phyloP scores from a whole-genome alignment of 2,329 filamentous ascomycete species.

The Cladophialophora bantiana region DNA sequence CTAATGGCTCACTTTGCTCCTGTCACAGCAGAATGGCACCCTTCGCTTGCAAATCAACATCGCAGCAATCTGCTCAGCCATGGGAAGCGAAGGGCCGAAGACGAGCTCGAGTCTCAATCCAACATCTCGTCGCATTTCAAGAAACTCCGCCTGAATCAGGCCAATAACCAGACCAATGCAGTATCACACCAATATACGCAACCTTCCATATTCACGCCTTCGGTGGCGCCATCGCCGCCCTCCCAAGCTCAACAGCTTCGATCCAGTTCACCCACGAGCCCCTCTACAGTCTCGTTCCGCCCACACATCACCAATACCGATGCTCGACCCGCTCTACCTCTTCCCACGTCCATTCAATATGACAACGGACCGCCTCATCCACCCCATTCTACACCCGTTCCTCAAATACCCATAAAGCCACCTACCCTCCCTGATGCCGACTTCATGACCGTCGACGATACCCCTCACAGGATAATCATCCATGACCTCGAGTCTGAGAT shows the following conservation, averaged over 20 bases:
- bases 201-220: not conserved
- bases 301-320: conserved; percentile 28
- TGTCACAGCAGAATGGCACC: conserved; percentile 18
- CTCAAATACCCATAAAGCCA: conserved; percentile 1
- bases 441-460: conserved; percentile 84
- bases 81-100: conserved; percentile 32
- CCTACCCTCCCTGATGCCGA: conserved; percentile 54
- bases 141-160: conserved; percentile 36
- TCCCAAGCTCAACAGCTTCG: not conserved
- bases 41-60: conserved; percentile 25
- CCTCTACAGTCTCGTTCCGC: conserved; percentile 13
- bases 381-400: conserved; percentile 11
- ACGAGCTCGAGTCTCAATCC: conserved; percentile 35
- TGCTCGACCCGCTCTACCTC: conserved; percentile 22
- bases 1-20: conserved; percentile 28
- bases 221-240: conserved; percentile 15
- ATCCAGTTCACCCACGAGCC: conserved; percentile 10
- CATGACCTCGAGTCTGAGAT: conserved; percentile 89
- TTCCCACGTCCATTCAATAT: not conserved
- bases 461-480: conserved; percentile 87
- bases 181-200: conserved; percentile 6
- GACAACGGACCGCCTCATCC: conserved; percentile 4
- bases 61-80: conserved; percentile 27
- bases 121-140: conserved; percentile 38
- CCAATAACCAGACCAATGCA: conserved; percentile 10